Percentiles rank a stretch among this genome's conserved stretches.
phyloP scores from a whole-genome alignment of 73 alveolate genomes.

The Tetrahymena borealis region DNA sequence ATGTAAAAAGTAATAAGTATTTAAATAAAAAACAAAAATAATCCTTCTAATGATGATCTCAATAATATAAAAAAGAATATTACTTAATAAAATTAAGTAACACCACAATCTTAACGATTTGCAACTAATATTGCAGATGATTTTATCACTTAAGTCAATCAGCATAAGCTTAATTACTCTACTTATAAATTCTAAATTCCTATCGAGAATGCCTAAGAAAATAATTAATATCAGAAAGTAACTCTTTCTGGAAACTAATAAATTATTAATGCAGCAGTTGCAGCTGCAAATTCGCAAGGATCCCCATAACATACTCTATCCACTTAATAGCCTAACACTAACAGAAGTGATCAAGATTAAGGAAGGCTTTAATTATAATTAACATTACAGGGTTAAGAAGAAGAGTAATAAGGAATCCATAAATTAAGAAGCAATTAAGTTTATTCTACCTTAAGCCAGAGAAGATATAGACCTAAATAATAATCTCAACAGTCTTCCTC shows the following conservation, averaged over 20 bases:
- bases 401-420: background rate
- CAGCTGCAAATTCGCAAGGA: background rate
- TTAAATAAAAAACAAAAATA: background rate
- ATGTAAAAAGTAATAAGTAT: background rate
- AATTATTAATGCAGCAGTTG: background rate
- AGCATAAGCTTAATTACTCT: background rate
- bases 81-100: background rate
- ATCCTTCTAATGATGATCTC: background rate
- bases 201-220: background rate
- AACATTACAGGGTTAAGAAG: background rate
- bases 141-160: background rate
- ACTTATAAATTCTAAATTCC: background rate
- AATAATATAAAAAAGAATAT: background rate
- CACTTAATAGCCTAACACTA: background rate
- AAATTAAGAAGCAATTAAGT: background rate
- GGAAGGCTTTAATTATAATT: background rate
- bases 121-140: background rate
- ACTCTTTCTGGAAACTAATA: background rate
- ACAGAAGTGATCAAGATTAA: background rate
- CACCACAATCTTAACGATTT: background rate
- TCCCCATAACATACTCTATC: background rate
- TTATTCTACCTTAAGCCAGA: no score
- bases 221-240: background rate
- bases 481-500: background rate
- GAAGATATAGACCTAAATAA: background rate